Evolutionary conservation across 176 grass and related monocot species (phyloP), one percentile per base, ranked within the genome.

Genomic region (Dendrocalamus sinicus): DNA sequence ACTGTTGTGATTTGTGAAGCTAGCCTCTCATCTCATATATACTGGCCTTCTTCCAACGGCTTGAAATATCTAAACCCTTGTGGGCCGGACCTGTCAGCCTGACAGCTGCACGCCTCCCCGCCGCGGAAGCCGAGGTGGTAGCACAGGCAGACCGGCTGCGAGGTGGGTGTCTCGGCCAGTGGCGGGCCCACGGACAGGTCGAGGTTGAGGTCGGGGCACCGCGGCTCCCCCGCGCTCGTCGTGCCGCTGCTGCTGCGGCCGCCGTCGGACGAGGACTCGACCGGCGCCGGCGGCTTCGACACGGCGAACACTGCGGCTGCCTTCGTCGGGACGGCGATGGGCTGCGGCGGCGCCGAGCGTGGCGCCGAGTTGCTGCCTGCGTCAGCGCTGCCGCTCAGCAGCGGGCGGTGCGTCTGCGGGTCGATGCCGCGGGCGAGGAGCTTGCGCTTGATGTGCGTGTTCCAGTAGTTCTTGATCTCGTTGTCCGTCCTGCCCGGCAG

Each of bases 391-490:
- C 35, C 41, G 46, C 68, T n/a, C 7, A 55, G 3, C 44, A 87
- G 7, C 26, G 82, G 60, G 24, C 90, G 92, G 88, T 97, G 94
- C 35, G 90, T 94, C 59, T 92, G 90, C 47, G 94, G 94, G 90
- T 97, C 92, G 86, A 97, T 70, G 76, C 94, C 92, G 20, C 88
- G 85, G 74, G 83, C 75, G 17, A 94, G 74, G 23, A 94, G 89
- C 86, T 94, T 97, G 84, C 94, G 88, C 83, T 92, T 97, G 88
- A 97, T 94, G 86, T 97, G 94, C 75, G 94, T 97, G 86, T 97
- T 97, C 92, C 92, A 97, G 89, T 97, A 93, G 84, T 97, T 97
- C 86, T 97, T 97, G 84, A 97, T 97, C 86, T 97, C 94, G 82
- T 97, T 97, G 79, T 97, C 94, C 44, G 94, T 97, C 72, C 94